Evolutionary conservation across 1,284 basidiomycete genomes (phyloP).

Genomic region (Pyrrhoderma noxium): DNA sequence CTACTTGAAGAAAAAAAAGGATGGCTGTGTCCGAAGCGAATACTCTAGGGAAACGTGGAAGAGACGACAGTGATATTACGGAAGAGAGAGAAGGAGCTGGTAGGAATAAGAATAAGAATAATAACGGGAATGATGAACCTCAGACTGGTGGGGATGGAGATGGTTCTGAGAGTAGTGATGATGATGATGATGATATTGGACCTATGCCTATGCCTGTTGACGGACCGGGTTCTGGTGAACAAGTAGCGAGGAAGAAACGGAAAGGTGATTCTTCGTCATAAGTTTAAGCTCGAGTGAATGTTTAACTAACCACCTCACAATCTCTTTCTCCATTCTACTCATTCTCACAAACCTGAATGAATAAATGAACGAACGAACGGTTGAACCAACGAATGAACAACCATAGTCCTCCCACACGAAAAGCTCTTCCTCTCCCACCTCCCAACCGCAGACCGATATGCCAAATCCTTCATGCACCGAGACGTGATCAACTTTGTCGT

Average conservation of each 20-base stretch:
- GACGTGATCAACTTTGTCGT: constrained; percentile 86
- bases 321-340: no score
- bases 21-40: no score
- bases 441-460: constrained; percentile 89
- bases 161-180: constrained; percentile 39
- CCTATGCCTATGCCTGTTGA: constrained; percentile 62
- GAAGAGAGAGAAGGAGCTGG: constrained; percentile 44
- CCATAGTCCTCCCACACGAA: constrained; percentile 64
- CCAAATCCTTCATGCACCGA: constrained; percentile 98
- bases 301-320: constrained; percentile 22
- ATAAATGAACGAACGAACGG: no score
- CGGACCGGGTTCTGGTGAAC: constrained; percentile 28
- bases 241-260: constrained; percentile 54
- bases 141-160: no score
- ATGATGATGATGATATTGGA: constrained; percentile 63
- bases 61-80: constrained; percentile 37
- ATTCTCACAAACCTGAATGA: no score
- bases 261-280: no score
- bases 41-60: no score
- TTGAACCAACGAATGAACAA: no score
- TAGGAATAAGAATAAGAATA: no score
- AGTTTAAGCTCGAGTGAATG: no score
- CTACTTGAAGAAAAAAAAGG: no score
- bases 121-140: no score
- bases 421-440: constrained; percentile 87